Evolutionary conservation across 2,329 filamentous ascomycete species (phyloP), one percentile per base, ranked within the genome.

Genomic region (Phyllosticta capitalensis): DNA sequence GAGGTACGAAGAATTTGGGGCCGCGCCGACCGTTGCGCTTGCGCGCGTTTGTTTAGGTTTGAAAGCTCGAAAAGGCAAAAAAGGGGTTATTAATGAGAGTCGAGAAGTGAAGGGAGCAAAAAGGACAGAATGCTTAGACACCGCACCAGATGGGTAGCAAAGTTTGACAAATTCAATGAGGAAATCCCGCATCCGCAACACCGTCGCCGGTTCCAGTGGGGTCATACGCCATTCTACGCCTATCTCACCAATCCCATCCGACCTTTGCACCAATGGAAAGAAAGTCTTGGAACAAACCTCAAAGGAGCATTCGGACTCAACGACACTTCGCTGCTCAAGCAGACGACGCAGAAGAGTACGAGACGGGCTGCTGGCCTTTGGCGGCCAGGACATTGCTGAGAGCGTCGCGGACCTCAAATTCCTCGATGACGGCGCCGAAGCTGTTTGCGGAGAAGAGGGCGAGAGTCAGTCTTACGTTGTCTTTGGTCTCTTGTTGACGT

Each of bases 371-470:
- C 21, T 55, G 58, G 45, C 58, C 54, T 72, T 85, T 87, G 24
- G 79, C 80, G 9, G 82, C 84, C 64, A 90, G 78, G 22, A 90
- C 79, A 45, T 80, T 86, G 68, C 87, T 87, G 59, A 96, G 73
- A 21, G 90, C 90, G 75, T 96, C 92, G 55, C 82, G 78, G 45
- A 90, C 82, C 73, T 90, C 87, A 65, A 88, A 88, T 63, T 88
- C 84, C 69, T 88, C 85, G 61, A 88, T 75, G 0, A 88, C 85
- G 30, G 85, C 85, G 28, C 85, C 85, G 65, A 88, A 88, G 5
- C 81, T 83, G 54, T 26, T 4, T 38, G 30, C 30, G 30, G 30
- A 38, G 30, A 38, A 38, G 30, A 38, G 17, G 17, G 12, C 10
- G 30, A 10, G 3, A 38, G 30, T 38, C 30, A 38, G 30, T 38